Base-by-base conservation (phyloP, 1,284 basidiomycete species). In the Kwoniella shivajii region DNA sequence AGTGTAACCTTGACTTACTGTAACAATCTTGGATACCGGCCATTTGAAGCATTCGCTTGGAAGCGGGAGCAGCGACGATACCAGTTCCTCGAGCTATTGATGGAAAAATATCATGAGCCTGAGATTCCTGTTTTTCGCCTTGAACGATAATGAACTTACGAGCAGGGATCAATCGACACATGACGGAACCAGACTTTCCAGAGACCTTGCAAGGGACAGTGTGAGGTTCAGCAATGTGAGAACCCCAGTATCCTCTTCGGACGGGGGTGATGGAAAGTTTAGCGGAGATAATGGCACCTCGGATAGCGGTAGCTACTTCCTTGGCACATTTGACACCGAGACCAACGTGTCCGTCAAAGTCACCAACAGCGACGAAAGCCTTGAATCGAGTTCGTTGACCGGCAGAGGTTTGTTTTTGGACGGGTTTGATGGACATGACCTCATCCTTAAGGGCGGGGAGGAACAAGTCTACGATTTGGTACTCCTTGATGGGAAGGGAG, bases 361-460 rank as follows among this genome's bases (percentile, higher is more conserved):
- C 96, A 80, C 96, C 96, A 75, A 99, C 96, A 63, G 96, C 96
- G 74, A 99, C 96, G 82, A 98, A 99, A 34, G 96, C 95, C 85
- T 99, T 99, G 88, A 99, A 99, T 67, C 95, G 90, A 65, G 96
- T 99, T 74, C 96, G 92, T 82, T 99, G 96, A 82, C 96, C 96
- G 74, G 96, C 96, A 77, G 92, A 93, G 63, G 96, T 99, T 82
- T 99, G 96, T 84, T 99, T 99, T 84, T 99, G 96, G 61, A 99
- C 96, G 71, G 96, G 96, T 89, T 93, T 94, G 80, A 99, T 99
- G 81, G 95, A 96, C 96, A 99, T 99, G 69, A 99, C 95, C 82
- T 99, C 95, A 77, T 99, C 93, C 85, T 97, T 97, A 81, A 97
- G 89, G 79, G 92, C 90, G 72, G 94, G 93, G 49, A 96, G 85